These are phyloP conservation scores for Inonotus obliquus DNA, from an alignment of 1,284 basidiomycete genomes.

Conservation along the genomic window DNA sequence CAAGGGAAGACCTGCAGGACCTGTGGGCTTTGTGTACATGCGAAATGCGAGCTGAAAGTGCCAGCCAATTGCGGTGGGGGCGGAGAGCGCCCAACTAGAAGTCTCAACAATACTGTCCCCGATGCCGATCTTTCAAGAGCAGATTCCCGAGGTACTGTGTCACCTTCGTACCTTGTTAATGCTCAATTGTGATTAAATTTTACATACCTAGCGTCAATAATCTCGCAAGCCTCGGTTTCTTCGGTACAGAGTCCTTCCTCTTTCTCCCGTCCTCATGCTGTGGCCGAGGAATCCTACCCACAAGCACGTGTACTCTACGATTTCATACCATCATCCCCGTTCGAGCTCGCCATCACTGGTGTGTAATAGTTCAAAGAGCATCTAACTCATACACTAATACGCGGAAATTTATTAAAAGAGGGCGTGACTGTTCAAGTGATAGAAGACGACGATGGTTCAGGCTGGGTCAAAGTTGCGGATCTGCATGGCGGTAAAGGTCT, in stretches of 20 bases:
- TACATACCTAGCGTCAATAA: slow-evolving; percentile 10
- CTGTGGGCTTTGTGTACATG: slow-evolving; percentile 78
- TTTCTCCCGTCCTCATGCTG: slow-evolving; percentile 35
- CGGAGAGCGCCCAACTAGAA: slow-evolving; percentile 23
- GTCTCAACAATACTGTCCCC: slow-evolving; percentile 20
- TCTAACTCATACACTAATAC: background rate
- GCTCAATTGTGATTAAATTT: background rate
- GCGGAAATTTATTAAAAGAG: slow-evolving; percentile 38
- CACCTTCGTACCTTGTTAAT: background rate
- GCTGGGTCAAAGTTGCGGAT: slow-evolving; percentile 77
- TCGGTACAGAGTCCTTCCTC: slow-evolving; percentile 25
- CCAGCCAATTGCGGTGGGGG: slow-evolving; percentile 62
- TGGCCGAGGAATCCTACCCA: slow-evolving; percentile 37
- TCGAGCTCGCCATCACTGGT: slow-evolving; percentile 68
- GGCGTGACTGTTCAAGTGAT: slow-evolving; percentile 54
- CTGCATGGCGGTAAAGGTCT: slow-evolving; percentile 57
- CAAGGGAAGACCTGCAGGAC: slow-evolving; percentile 78
- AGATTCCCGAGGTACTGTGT: slow-evolving; percentile 25
- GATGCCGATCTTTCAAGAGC: slow-evolving; percentile 29
- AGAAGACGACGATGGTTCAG: slow-evolving; percentile 77
- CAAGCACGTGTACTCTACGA: slow-evolving; percentile 62
- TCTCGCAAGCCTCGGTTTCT: slow-evolving; percentile 11
- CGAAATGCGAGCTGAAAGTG: slow-evolving; percentile 83
- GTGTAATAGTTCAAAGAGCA: slow-evolving; percentile 21
- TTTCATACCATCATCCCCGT: slow-evolving; percentile 67